Evolutionary conservation across 352 stramenopile species (phyloP), one percentile per base, ranked within the genome.

Genomic region (Phytophthora fragariae): DNA sequence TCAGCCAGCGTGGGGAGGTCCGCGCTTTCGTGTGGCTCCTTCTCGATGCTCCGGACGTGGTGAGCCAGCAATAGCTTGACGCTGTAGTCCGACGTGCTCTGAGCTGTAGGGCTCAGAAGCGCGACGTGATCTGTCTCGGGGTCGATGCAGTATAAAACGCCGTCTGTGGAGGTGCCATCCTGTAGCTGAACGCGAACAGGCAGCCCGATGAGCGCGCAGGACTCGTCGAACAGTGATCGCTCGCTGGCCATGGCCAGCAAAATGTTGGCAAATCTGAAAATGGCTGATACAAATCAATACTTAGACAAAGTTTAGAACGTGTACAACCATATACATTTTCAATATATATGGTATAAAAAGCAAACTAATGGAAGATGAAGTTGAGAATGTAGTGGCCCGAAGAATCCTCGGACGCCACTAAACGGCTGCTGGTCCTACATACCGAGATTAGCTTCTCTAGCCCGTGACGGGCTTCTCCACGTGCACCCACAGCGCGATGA

Each of bases 401-500:
- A 50, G n/a, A 63, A 21, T 21, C 19, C 19, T 21, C 19, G 53
- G 50, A 21, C 59, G 47, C 52, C 53, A 67, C 72, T 54, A 37
- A 35, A 69, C 44, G 53, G 19, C 53, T 72, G 47, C 62, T 63
- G 56, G 65, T 70, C 55, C 69, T 77, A 68, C 44, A 68, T 76
- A 71, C 27, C 54, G 60, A 72, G 12, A 39, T 15, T 46, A 55
- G 21, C 46, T 71, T 31, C 33, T 56, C 67, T 78, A 82, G 65
- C 68, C 50, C 3, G 46, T 56, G 17, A 61, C 67, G 3, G 89
- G 89, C 62, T 89, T 87, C 79, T 94, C 87, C 49, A 96, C 82
- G 68, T 89, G 89, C 52, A 96, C 87, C 89, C 89, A 96, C 37
- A 94, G 73, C 56, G 88, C 82, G 68, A 96, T 92, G 76, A 96